phyloP scores from a whole-genome alignment of 805 yeast species.

The Alloascoidea hylecoeti region DNA sequence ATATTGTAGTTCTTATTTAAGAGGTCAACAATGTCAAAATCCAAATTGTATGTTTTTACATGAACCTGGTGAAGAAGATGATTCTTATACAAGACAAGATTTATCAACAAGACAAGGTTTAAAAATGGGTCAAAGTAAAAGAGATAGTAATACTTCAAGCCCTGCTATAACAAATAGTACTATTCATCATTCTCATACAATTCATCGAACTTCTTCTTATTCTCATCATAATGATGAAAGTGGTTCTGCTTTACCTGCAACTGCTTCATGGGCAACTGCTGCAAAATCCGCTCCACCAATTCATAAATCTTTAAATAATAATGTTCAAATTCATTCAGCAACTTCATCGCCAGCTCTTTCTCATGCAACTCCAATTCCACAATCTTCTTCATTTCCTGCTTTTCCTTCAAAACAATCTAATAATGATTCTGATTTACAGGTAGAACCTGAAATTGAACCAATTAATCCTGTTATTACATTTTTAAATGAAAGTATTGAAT shows the following conservation, averaged over 20 bases:
- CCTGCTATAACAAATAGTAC: background rate
- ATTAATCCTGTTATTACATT: conserved; percentile 6
- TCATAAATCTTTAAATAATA: conserved; percentile 12
- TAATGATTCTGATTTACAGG: conserved; percentile 5
- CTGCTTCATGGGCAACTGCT: conserved; percentile 52
- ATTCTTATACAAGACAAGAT: conserved; percentile 84
- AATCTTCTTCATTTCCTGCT: conserved; percentile 45
- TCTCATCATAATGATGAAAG: conserved; percentile 12
- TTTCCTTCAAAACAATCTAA: conserved; percentile 23
- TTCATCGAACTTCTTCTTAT: conserved; percentile 5
- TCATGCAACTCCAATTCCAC: conserved; percentile 25
- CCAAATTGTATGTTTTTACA: conserved; percentile 98
- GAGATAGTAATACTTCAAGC: conserved; percentile 17
- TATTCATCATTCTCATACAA: conserved; percentile 4
- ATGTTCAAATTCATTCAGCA: conserved; percentile 8
- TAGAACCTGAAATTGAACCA: conserved; percentile 2
- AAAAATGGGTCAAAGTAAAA: conserved; percentile 28
- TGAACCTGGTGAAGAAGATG: conserved; percentile 99
- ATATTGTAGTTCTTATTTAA: conserved; percentile 89
- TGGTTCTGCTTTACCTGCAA: conserved; percentile 46
- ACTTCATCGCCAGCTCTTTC: conserved; percentile 14
- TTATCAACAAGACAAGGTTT: conserved; percentile 42
- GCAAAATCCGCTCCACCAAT: conserved; percentile 12
- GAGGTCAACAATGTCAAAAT: conserved; percentile 95
- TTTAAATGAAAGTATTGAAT: conserved; percentile 3